phyloP scores from a whole-genome alignment of 208 protist genomes.

The Leptomonas seymouri region DNA sequence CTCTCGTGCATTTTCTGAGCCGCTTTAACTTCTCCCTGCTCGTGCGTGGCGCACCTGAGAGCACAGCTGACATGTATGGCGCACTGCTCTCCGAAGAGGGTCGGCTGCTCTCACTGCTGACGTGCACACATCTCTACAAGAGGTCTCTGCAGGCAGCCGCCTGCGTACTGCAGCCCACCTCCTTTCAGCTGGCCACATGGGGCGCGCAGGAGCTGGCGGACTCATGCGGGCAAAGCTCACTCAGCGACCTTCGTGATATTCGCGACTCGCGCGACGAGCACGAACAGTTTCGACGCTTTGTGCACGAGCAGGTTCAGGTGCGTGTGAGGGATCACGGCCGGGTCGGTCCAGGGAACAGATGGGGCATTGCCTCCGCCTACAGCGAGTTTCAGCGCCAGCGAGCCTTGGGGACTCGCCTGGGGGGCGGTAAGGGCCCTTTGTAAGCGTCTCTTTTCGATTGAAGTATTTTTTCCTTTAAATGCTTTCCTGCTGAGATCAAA shows the following conservation, averaged over 20 bases:
- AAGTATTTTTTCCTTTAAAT: slow-evolving; percentile 17
- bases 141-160: slow-evolving; percentile 22
- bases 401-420: background rate
- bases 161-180: slow-evolving; percentile 19
- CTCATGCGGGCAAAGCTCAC: slow-evolving; percentile 13
- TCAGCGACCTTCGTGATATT: slow-evolving; percentile 4
- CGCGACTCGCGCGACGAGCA: background rate
- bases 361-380: slow-evolving; percentile 26
- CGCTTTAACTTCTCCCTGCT: slow-evolving; percentile 60
- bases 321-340: slow-evolving; percentile 9
- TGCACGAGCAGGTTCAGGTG: slow-evolving; percentile 7
- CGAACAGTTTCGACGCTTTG: slow-evolving; percentile 11
- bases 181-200: slow-evolving; percentile 30
- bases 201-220: slow-evolving; percentile 26
- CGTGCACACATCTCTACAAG: slow-evolving; percentile 15
- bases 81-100: slow-evolving; percentile 27
- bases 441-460: slow-evolving; percentile 10
- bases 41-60: slow-evolving; percentile 44
- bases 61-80: slow-evolving; percentile 17
- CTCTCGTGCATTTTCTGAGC: slow-evolving; percentile 52
- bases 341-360: slow-evolving; percentile 9
- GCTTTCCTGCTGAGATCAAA: background rate
- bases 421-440: background rate
- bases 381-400: slow-evolving; percentile 6
- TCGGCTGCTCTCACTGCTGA: slow-evolving; percentile 23